Evolutionary conservation across 2,329 filamentous ascomycete genomes (phyloP), one percentile per base, ranked within the genome.

Genomic region (Verticillium nubilum): DNA sequence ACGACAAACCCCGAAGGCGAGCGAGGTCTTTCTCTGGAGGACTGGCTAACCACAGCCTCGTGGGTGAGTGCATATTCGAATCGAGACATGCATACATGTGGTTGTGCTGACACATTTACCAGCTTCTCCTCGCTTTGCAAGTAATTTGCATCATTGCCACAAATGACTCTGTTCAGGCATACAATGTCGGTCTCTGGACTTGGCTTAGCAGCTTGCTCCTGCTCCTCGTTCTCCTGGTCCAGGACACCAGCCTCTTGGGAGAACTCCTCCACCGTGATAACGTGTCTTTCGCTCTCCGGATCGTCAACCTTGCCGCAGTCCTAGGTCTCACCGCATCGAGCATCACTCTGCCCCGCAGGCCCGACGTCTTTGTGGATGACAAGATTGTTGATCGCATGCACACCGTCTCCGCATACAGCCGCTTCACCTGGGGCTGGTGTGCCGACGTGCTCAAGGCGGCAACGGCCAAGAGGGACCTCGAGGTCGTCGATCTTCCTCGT

Each of bases 371-470:
- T 67, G 76, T 80, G 66, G 63, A 86, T 42, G 85, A 78, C 27
- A 75, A 79, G 54, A 69, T 78, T 3, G 86, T 94, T 31, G 89
- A 93, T 67, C 75, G 77, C 17, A 80, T 88, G 73, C 80, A 79
- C 65, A 88, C 86, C 0, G 78, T 77, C 3, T 86, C 86, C 2
- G 82, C 86, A 1, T 76, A 88, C 54, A 80, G 74, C 56, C 82
- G 85, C 56, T 85, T 85, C 67, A 89, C 83, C 6, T 93, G 87
- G 74, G 74, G 77, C 55, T 94, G 89, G 89, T 79, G 83, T 2
- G 72, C 69, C 1, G 70, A 74, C 2, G 66, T 92, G 0, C 77
- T 93, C 15, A 66, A 72, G 1, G 70, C 80, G 25, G 85, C 87
- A 1, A 72, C 74, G 2, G 77, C 80, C 64, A 86, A 87, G 66